Conservation (phyloP, 495 filamentous ascomycete genomes). For the Penicillium ucsense region DNA sequence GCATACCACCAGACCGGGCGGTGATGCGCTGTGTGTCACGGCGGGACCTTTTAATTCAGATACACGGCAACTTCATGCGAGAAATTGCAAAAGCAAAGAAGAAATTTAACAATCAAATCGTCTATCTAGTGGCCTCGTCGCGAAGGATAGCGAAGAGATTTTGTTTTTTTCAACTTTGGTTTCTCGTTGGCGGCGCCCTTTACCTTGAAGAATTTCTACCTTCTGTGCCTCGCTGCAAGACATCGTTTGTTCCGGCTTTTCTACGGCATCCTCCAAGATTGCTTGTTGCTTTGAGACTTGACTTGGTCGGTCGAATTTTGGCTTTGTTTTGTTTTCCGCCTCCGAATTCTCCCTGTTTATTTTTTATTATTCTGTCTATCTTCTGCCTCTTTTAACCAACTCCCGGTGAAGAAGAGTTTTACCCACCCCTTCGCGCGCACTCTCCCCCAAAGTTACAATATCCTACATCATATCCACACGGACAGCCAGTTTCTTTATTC, state of each 20-base stretch:
- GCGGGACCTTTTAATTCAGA: too few species aligned
- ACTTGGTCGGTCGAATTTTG: slow-evolving; percentile 3
- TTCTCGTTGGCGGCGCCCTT: not conserved
- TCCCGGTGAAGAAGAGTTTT: slow-evolving; percentile 14
- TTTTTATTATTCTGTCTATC: slow-evolving; percentile 22
- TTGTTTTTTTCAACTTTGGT: not conserved
- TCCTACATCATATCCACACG: slow-evolving; percentile 20
- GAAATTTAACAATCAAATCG: not conserved
- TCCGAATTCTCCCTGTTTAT: slow-evolving; percentile 19
- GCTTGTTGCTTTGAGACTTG: slow-evolving; percentile 1
- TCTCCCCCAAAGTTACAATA: slow-evolving; percentile 14
- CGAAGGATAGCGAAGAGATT: slow-evolving; percentile 5
- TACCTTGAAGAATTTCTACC: not conserved
- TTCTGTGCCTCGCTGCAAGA: slow-evolving; percentile 1
- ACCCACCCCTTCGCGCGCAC: slow-evolving; percentile 20
- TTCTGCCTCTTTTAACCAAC: slow-evolving; percentile 16
- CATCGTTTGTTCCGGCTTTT: slow-evolving; percentile 5
- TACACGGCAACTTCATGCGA: too few species aligned
- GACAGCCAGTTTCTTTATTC: slow-evolving; percentile 18
- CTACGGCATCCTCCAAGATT: not conserved
- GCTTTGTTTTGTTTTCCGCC: slow-evolving; percentile 12
- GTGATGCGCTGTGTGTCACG: too few species aligned
- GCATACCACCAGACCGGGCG: too few species aligned
- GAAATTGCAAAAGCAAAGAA: too few species aligned
- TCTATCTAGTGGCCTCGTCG: slow-evolving; percentile 4